Conservation (phyloP, 192 early-diverging fungal species). For the Podila clonocystis region DNA sequence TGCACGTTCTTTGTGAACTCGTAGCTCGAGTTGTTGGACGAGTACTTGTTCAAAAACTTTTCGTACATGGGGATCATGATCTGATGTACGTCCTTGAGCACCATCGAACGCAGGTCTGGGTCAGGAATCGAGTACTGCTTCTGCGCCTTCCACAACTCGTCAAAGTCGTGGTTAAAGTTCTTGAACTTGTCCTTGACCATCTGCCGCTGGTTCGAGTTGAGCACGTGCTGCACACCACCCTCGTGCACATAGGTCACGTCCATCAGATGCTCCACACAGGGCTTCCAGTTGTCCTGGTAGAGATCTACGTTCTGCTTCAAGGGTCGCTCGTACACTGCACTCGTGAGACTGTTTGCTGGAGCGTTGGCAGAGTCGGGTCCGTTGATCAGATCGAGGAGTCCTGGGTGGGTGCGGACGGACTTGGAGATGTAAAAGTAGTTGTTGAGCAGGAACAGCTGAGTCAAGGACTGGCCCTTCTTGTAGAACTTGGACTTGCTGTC, state of each 20-base stretch:
- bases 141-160: slow-evolving; percentile 74
- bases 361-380: slow-evolving; percentile 12
- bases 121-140: slow-evolving; percentile 84
- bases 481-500: slow-evolving; percentile 77
- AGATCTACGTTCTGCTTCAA: slow-evolving; percentile 52
- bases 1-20: slow-evolving; percentile 86
- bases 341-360: slow-evolving; percentile 8
- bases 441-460: slow-evolving; percentile 81
- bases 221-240: slow-evolving; percentile 64
- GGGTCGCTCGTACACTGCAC: slow-evolving; percentile 33
- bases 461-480: slow-evolving; percentile 70
- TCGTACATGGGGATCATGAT: slow-evolving; percentile 83
- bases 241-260: slow-evolving; percentile 77
- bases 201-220: slow-evolving; percentile 75
- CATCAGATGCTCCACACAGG: slow-evolving; percentile 77
- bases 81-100: slow-evolving; percentile 77
- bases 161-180: slow-evolving; percentile 88
- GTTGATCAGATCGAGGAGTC: slow-evolving; percentile 36
- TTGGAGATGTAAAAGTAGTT: slow-evolving; percentile 83
- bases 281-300: slow-evolving; percentile 77
- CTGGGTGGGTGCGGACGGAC: slow-evolving; percentile 59
- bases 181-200: slow-evolving; percentile 88
- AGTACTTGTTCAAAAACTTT: slow-evolving; percentile 78
- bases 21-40: slow-evolving; percentile 22
- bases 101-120: slow-evolving; percentile 70